Evolutionary conservation across 306 rosid species (phyloP), one percentile per base, ranked within the genome.

Genomic region (Biancaea sappan): DNA sequence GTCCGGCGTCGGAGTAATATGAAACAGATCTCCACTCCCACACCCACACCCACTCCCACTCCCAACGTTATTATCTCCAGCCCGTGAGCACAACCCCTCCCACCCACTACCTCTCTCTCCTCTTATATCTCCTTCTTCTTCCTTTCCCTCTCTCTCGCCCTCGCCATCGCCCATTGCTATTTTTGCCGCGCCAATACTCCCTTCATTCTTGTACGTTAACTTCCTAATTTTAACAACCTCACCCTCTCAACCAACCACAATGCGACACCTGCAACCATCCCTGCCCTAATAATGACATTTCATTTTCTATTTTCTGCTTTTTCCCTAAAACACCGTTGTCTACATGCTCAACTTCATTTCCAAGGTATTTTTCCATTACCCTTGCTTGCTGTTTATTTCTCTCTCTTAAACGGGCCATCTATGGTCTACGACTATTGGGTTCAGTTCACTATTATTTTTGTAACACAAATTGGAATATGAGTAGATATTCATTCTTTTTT

Each of bases 1-100:
- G 77, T 58, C 69, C 83, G 82, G 81, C 81, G 70, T 78, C 84
- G 84, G 84, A 80, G 77, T 80, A 81, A 61, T 71, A 73, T 41
- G 91, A 81, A 79, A 88, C 51, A 77, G 28, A 77, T 79, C 77
- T 72, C 84, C 77, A 77, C 80, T 78, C 38, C 67, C 73, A 75
- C 86, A 73, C 85, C 78, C 86, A 77, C 86, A 52, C 82, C 69
- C 77, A 61, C 52, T 46, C 52, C 52, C 21, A 11, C 46, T 34
- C 15, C 66, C 44, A 16, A 65, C 71, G 76, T 63, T 51, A 69
- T 74, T 73, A 76, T 79, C 50, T 74, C 51, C 63, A 50, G 38
- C 70, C 70, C 64, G 52, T 57, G 35, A 35, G n/a, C 71, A 64
- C 72, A 80, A 79, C 22, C 35, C 29, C 43, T 29, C n/a, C n/a